These are phyloP conservation scores for Chlorociboria aeruginascens DNA, from an alignment of 495 filamentous ascomycete genomes.

Conservation along the genomic window DNA sequence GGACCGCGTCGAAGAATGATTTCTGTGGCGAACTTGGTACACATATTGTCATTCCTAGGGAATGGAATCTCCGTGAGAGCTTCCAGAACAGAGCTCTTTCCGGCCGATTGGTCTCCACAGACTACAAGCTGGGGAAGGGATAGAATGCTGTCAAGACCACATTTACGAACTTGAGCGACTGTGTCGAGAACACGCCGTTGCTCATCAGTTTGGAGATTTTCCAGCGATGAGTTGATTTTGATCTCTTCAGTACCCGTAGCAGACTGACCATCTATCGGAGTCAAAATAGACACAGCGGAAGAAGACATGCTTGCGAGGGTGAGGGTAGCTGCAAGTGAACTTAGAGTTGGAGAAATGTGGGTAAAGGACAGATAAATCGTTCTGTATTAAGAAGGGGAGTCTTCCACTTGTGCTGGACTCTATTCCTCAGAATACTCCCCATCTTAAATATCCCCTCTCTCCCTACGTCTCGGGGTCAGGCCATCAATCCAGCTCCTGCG, in stretches of 20 bases:
- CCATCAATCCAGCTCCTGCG: too few relatives aligned
- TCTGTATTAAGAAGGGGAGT: too few relatives aligned
- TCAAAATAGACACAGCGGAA: too few relatives aligned
- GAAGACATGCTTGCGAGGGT: too few relatives aligned
- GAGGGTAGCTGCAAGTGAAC: too few relatives aligned
- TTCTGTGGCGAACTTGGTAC: conserved; percentile 41
- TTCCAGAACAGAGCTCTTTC: conserved; percentile 52
- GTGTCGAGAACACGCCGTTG: conserved; percentile 24
- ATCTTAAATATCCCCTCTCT: too few relatives aligned
- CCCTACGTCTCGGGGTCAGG: too few relatives aligned
- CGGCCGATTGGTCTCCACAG: conserved; percentile 45
- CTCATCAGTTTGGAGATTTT: conserved; percentile 20
- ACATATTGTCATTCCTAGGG: conserved; percentile 33
- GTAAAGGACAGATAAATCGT: too few relatives aligned
- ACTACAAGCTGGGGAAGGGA: conserved; percentile 32
- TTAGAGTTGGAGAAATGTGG: too few relatives aligned
- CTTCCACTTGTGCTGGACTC: too few relatives aligned
- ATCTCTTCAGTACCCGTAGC: not conserved
- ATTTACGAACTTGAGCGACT: conserved; percentile 23
- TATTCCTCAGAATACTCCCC: too few relatives aligned
- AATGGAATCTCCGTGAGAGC: conserved; percentile 51
- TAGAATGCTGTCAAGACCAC: conserved; percentile 36
- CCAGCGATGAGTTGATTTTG: conserved; percentile 7
- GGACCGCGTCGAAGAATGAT: conserved; percentile 32
- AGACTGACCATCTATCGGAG: not conserved